Conservation (phyloP, 2,329 filamentous ascomycete species). For the Pyrenophora seminiperda region DNA sequence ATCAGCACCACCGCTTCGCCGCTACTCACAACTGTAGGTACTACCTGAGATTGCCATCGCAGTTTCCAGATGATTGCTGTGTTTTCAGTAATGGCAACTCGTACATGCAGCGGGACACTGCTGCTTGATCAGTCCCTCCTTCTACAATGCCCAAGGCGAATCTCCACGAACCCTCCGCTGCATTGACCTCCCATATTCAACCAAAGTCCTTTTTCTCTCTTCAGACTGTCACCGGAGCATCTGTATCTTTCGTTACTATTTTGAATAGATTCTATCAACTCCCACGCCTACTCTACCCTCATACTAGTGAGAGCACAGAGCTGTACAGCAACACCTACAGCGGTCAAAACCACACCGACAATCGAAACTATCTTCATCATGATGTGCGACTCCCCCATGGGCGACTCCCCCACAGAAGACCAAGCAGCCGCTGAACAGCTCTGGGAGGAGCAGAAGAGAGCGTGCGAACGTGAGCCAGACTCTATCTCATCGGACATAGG, state of each 20-base stretch:
- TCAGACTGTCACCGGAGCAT: too few relatives aligned
- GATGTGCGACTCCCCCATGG: too few relatives aligned
- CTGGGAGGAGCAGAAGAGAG: not conserved
- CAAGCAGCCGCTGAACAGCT: not conserved
- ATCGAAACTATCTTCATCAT: not conserved
- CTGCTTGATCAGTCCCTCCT: slow-evolving; percentile 7
- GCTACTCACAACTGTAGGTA: slow-evolving; percentile 1
- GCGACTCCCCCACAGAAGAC: slow-evolving; percentile 8
- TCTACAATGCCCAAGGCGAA: slow-evolving; percentile 4
- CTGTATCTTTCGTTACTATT: too few relatives aligned
- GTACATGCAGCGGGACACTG: slow-evolving; percentile 13
- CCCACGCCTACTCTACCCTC: too few relatives aligned
- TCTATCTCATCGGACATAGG: slow-evolving; percentile 10
- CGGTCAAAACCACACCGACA: too few relatives aligned
- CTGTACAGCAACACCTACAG: too few relatives aligned
- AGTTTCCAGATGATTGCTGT: not conserved
- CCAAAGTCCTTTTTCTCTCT: not conserved
- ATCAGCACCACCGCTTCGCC: not conserved
- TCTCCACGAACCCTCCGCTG: not conserved
- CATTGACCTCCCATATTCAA: not conserved
- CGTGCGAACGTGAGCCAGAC: not conserved
- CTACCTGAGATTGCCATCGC: slow-evolving; percentile 3
- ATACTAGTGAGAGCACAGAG: too few relatives aligned
- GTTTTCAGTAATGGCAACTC: not conserved
- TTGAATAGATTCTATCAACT: too few relatives aligned